Evolutionary conservation across 192 early-diverging fungal genomes (phyloP), one percentile per base, ranked within the genome.

Genomic region (Gaertneriomyces semiglobifer): DNA sequence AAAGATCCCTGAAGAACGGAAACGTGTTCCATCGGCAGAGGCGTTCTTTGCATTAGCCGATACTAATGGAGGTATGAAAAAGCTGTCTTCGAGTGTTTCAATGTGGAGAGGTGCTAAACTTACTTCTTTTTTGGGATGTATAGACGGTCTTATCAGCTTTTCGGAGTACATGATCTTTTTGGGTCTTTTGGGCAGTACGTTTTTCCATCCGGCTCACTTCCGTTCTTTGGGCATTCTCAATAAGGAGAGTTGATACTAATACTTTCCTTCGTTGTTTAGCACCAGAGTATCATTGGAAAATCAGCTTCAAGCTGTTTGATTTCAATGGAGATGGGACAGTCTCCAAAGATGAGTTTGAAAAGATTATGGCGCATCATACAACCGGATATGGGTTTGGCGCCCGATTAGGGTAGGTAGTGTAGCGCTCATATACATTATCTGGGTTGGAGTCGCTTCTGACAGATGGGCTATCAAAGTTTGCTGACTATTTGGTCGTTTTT

Each of bases 141-240:
- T 20, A 61, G 68, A 77, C 52, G 75, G 75, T 18, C 65, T 74
- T 18, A 74, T 77, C 46, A 66, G 61, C 52, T 77, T 70, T 45
- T 53, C 55, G 8, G 75, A 77, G 65, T 77, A 77, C 58, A 57
- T 77, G 55, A 53, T 77, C 33, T 77, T 77, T 44, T n/a, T 74
- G 58, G 65, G 74, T 43, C 45, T 77, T 5, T 63, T 77, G 5
- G 72, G 62, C 47, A 77, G 40, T 18, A 54, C 6, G 25, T 54
- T 1, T 6, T 18, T 7, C 39, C 39, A 38, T 59, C 39, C 14
- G 55, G 12, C 45, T 7, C 54, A 2, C 25, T 63, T 8, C 48
- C 40, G 25, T 62, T 20, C 12, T 18, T 63, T 57, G 57, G 3
- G 9, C 57, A 14, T 11, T 0, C 63, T 0, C 63, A n/a, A 12